These are phyloP conservation scores for Paxillus rubicundulus DNA, from an alignment of 768 basidiomycete genomes.

Conservation along the genomic window DNA sequence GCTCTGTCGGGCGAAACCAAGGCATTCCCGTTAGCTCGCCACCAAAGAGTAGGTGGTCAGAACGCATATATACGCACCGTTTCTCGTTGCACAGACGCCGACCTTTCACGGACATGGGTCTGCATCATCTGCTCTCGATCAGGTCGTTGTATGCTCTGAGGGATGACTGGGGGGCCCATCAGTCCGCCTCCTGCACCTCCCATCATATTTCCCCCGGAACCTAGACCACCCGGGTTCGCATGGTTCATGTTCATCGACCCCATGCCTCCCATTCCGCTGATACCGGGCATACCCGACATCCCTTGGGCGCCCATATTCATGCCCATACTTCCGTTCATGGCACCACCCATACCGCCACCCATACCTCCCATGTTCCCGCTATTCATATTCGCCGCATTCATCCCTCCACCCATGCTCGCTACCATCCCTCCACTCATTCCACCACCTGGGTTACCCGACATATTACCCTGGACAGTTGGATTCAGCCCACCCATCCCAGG, in stretches of 20 bases:
- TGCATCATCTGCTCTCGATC: constrained; percentile 27
- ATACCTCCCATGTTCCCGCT: constrained; percentile 8
- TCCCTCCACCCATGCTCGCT: constrained; percentile 12
- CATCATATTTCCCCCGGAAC: constrained; percentile 22
- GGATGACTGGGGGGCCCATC: constrained; percentile 41
- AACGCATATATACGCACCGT: constrained; percentile 13
- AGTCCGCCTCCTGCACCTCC: constrained; percentile 32
- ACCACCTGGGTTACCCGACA: constrained; percentile 11
- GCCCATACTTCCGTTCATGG: constrained; percentile 18
- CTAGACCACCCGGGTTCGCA: constrained; percentile 15
- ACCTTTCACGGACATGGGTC: constrained; percentile 21
- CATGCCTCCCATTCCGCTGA: constrained; percentile 17
- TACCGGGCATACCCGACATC: constrained; percentile 14
- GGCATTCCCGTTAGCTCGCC: constrained; percentile 1
- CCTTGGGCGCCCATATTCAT: constrained; percentile 14
- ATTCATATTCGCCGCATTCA: constrained; percentile 11
- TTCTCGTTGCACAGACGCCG: constrained; percentile 26
- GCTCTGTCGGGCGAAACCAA: constrained; percentile 12
- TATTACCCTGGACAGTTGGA: constrained; percentile 12
- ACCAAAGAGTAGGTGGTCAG: background rate
- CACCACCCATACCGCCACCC: constrained; percentile 8
- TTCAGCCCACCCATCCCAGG: constrained; percentile 12
- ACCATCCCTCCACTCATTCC: constrained; percentile 16
- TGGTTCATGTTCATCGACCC: constrained; percentile 22
- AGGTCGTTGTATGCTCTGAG: constrained; percentile 24